Evolutionary conservation across 148 eudicot species (phyloP), one percentile per base, ranked within the genome.

Genomic region (Diospyros kaki): DNA sequence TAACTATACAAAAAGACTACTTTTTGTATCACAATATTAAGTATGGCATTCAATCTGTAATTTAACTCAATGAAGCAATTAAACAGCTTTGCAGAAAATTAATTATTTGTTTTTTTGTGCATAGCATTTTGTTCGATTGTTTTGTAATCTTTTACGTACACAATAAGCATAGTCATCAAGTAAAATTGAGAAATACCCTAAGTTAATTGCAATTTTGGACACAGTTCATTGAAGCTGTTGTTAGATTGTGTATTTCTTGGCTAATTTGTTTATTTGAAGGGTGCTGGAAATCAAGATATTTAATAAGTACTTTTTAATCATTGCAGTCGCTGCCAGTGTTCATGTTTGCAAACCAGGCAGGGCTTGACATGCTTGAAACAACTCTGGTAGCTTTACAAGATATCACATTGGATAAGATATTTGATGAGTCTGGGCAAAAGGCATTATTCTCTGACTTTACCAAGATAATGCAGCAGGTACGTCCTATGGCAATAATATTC

Each of bases 351-450:
- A 95, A 95, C 83, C 96, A 95, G 79, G 96, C 97, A 6, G 98
- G 97, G 64, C 86, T 95, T 15, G 97, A 95, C 82, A 92, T 95
- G 98, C 85, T 95, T 81, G 98, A 95, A 79, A 95, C 98, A 9
- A 92, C 98, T 42, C 81, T 95, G 43, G 90, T 95, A 71, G 90
- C 97, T n/a, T 79, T 95, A 65, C 98, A 95, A 81, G 98, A 95
- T 66, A 83, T 92, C 60, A 83, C 97, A 18, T 59, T 95, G 59
- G 97, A 92, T 62, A 95, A 90, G 85, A 87, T 95, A 68, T 88
- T 95, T 58, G 94, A 95, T 72, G 97, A 95, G 43, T 70, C 94
- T 4, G 91, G 98, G 12, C 83, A 88, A 46, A 94, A 88, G 62
- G 75, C 86, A 14, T 75, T 95, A 64, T 86, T 76, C 63, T 84